Evolutionary conservation across 352 stramenopile species (phyloP), one percentile per base, ranked within the genome.

Genomic region (Globisporangium carolinianum): DNA sequence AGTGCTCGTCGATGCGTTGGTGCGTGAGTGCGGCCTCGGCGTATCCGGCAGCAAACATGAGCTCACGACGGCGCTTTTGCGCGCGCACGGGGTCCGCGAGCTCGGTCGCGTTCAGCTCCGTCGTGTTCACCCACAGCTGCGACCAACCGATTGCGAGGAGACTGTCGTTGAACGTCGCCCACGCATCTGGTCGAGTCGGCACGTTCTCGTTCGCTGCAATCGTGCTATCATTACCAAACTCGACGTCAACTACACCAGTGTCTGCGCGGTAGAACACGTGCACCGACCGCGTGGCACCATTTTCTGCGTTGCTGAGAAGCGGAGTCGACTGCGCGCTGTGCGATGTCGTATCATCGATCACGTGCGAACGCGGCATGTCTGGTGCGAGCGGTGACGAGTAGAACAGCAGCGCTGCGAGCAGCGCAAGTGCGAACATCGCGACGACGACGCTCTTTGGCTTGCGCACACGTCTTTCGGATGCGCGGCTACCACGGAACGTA

Each of bases 1-100:
- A 87, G 58, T 89, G 79, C 53, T 86, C 54, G 59, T 84, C 71
- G 48, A 89, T 89, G 17, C 75, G 75, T n/a, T 71, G 71, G 47
- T 86, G 75, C 2, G 76, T 89, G 15, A 89, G 60, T 36, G 72
- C 60, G 1, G 72, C 79, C 56, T 89, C 76, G 0, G 74, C 68
- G 47, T 82, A 89, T 0, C 79, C 79, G 4, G 75, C 79, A 9
- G 79, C 79, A 42, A 71, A 86, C 62, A 83, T 73, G 47, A 72
- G 68, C 43, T 79, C 60, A 1, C 62, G 39, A 11, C 71, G 65
- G 48, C 71, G 57, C 51, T 55, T n/a, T 0, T 54, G 51, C 3
- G 56, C 46, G 2, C 57, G 15, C 9, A 38, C 14, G 0, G 32
- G 32, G 36, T 76, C 63, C 1, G 60, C 37, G 1, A 65, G 62